Conservation (phyloP, 768 basidiomycete genomes). For the Trametes elegans region DNA sequence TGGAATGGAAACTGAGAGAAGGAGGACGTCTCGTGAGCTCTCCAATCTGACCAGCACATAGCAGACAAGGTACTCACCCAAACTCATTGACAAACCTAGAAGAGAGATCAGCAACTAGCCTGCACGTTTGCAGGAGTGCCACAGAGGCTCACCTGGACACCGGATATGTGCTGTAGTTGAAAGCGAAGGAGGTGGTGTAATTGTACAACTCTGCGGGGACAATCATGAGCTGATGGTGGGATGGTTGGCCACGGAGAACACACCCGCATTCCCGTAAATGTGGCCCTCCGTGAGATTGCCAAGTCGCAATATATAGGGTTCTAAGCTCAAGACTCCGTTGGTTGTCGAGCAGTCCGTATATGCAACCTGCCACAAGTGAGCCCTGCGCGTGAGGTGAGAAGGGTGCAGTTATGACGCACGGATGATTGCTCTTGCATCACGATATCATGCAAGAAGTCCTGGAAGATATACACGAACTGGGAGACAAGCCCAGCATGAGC, state of each 20-base stretch:
- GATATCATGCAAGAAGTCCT: conserved; percentile 48
- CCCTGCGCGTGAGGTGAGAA: no score
- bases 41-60: no score
- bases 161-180: conserved; percentile 53
- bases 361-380: conserved; percentile 37
- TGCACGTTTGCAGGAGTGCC: no score
- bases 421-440: conserved; percentile 49
- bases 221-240: not conserved
- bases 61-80: no score
- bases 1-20: conserved; percentile 65
- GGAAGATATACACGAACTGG: conserved; percentile 52
- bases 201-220: conserved; percentile 47
- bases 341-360: conserved; percentile 63
- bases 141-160: conserved; percentile 43
- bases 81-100: conserved; percentile 56
- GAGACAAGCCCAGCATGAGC: not conserved
- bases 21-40: no score
- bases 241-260: not conserved
- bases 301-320: conserved; percentile 51
- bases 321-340: conserved; percentile 49
- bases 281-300: conserved; percentile 47
- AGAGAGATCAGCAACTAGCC: no score
- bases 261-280: conserved; percentile 56
- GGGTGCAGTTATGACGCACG: conserved; percentile 28
- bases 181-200: conserved; percentile 49